Evolutionary conservation across 495 filamentous ascomycete species (phyloP).

Genomic region (Achaetomiella virescens): DNA sequence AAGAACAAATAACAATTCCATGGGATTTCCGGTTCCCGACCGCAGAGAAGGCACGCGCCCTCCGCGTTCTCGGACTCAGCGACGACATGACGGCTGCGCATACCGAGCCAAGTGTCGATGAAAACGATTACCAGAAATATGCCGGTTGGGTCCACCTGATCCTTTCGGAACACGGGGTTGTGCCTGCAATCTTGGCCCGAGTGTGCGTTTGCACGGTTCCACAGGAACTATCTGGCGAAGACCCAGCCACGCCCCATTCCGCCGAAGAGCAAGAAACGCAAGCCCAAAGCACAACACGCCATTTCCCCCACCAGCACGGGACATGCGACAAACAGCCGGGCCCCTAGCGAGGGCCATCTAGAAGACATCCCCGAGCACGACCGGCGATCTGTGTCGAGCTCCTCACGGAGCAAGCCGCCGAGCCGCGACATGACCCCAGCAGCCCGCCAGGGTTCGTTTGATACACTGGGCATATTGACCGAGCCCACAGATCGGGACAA

Average conservation of each 20-base stretch:
- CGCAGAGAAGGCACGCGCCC: constrained; percentile 35
- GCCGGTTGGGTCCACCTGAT: constrained; percentile 58
- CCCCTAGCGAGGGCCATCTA: constrained; percentile 61
- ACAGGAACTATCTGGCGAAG: constrained; percentile 55
- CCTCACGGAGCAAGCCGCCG: constrained; percentile 62
- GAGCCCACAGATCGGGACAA: constrained; percentile 82
- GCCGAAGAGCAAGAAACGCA: constrained; percentile 56
- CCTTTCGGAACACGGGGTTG: constrained; percentile 85
- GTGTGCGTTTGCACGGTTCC: constrained; percentile 69
- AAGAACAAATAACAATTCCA: constrained; percentile 50
- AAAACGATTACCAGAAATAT: constrained; percentile 46
- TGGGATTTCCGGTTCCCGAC: constrained; percentile 51
- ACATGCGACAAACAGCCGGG: constrained; percentile 68
- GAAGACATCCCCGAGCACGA: constrained; percentile 54
- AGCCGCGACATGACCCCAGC: constrained; percentile 80
- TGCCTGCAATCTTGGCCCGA: constrained; percentile 63
- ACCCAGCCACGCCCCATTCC: constrained; percentile 42
- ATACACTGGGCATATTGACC: constrained; percentile 43
- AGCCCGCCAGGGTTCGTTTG: constrained; percentile 47
- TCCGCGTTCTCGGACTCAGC: constrained; percentile 45
- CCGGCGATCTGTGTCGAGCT: constrained; percentile 65
- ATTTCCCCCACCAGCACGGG: constrained; percentile 65
- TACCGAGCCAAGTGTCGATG: constrained; percentile 39
- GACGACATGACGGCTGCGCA: constrained; percentile 36
- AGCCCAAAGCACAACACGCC: constrained; percentile 45